Base-by-base conservation (phyloP, 202 grass and related monocot species). In the Musa balbisiana region DNA sequence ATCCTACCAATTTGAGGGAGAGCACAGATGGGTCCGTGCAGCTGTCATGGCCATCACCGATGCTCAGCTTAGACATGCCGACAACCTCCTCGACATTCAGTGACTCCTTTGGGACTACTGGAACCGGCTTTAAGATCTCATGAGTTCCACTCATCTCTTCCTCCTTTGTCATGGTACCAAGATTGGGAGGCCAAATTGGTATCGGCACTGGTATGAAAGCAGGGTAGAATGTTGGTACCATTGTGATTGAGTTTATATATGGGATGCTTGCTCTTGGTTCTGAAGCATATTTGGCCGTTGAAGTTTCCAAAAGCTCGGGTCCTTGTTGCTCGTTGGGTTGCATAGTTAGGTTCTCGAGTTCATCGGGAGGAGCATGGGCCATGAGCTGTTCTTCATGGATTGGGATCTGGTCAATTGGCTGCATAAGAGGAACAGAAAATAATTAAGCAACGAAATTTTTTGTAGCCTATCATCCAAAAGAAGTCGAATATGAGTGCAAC, bases 11-110 rank as follows among this genome's bases (percentile, higher is more conserved):
- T 77, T 91, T 84, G 77, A 89, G 82, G 64, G 93, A 91, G 71
- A 91, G 93, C 54, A 83, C 69, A 70, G 87, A 76, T 33, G 88
- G 79, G 62, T 93, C 86, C 66, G 81, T 60, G n/a, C 82, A 76
- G 64, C 72, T 68, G 55, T 80, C 80, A 49, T 9, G 68, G 52
- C 80, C 64, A 52, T 93, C 90, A 63, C 65, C 87, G 60, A 97
- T 93, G 49, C 77, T 90, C 77, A 97, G 93, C 60, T 89, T 97
- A 67, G 93, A 97, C 80, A 97, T 93, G 73, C 84, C 62, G 1
- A 76, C 84, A 64, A 97, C 81, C 73, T 97, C 88, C 73, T 87
- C 85, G 1, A 75, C 75, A 71, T 82, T 93, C 22, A 84, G 52
- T 22, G 25, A 67, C 64, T 84, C 91, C 76, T 91, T 92, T 25